Evolutionary conservation across 805 yeast species (phyloP).

Genomic region (Pachysolen tannophilus): DNA sequence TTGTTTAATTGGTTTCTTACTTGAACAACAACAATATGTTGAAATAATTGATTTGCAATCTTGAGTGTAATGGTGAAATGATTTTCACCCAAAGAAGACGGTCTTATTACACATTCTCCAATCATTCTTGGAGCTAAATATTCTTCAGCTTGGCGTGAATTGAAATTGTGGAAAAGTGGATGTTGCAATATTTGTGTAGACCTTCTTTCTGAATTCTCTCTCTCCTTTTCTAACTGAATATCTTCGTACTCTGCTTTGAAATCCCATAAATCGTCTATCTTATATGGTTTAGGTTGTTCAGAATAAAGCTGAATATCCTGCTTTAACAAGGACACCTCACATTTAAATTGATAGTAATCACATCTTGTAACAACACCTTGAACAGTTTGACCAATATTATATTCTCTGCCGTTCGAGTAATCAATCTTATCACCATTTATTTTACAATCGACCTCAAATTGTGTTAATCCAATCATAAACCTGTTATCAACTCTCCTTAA

Average conservation of each 20-base stretch:
- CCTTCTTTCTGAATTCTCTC: constrained; percentile 59
- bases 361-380: constrained; percentile 71
- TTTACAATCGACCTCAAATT: constrained; percentile 60
- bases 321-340: constrained; percentile 63
- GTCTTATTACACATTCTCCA: constrained; percentile 92
- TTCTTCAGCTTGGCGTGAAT: constrained; percentile 84
- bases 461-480: constrained; percentile 32
- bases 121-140: constrained; percentile 80
- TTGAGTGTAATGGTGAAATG: constrained; percentile 96
- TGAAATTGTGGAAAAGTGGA: constrained; percentile 81
- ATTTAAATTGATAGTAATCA: constrained; percentile 67
- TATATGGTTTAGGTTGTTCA: constrained; percentile 33
- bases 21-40: constrained; percentile 84
- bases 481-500: constrained; percentile 51
- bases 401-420: constrained; percentile 31
- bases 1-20: constrained; percentile 38
- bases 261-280: constrained; percentile 73
- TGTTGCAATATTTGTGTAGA: constrained; percentile 80
- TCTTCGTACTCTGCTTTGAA: constrained; percentile 66
- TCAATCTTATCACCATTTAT: constrained; percentile 36
- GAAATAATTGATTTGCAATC: constrained; percentile 83
- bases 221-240: constrained; percentile 44
- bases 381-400: constrained; percentile 65
- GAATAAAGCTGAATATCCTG: constrained; percentile 51
- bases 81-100: constrained; percentile 83